phyloP scores from a whole-genome alignment of 2,329 filamentous ascomycete genomes.

The Colletotrichum neosansevieriae region DNA sequence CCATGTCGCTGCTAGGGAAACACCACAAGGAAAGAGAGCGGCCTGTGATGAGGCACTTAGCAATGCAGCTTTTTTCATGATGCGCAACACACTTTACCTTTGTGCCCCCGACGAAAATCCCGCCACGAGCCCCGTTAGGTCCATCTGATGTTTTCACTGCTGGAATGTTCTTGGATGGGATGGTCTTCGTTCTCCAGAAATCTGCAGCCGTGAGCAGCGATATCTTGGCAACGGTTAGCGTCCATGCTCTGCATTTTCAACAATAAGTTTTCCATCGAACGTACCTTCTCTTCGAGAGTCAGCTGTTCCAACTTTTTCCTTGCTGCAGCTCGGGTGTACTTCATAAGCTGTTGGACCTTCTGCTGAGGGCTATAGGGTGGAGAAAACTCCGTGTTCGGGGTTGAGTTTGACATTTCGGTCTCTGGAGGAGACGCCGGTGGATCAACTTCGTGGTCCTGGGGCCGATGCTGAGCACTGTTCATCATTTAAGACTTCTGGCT shows the following conservation, averaged over 20 bases:
- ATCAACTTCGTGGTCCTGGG: slow-evolving; percentile 48
- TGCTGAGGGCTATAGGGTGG: slow-evolving; percentile 58
- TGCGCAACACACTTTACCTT: slow-evolving; percentile 65
- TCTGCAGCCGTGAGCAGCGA: slow-evolving; percentile 72
- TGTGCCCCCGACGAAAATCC: slow-evolving; percentile 75
- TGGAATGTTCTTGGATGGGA: slow-evolving; percentile 73
- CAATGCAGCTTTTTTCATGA: not conserved
- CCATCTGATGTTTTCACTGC: slow-evolving; percentile 76
- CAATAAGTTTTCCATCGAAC: slow-evolving; percentile 8
- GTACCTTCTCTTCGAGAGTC: slow-evolving; percentile 69
- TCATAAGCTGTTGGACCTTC: slow-evolving; percentile 48
- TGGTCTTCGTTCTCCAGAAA: slow-evolving; percentile 77
- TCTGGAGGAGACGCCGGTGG: slow-evolving; percentile 38
- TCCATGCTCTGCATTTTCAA: not conserved
- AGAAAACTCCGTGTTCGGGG: slow-evolving; percentile 64
- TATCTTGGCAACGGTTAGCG: slow-evolving; percentile 53
- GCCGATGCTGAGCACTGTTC: slow-evolving; percentile 3
- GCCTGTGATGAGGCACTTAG: slow-evolving; percentile 58
- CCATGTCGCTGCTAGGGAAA: slow-evolving; percentile 84
- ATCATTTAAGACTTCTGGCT: slow-evolving; percentile 1
- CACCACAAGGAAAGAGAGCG: slow-evolving; percentile 82
- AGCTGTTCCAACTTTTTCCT: slow-evolving; percentile 64
- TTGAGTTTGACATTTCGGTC: slow-evolving; percentile 52
- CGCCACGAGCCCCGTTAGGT: slow-evolving; percentile 77
- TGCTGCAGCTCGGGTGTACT: slow-evolving; percentile 56